Evolutionary conservation across 495 filamentous ascomycete genomes (phyloP), one percentile per base, ranked within the genome.

Genomic region (Penicillium ucsense): DNA sequence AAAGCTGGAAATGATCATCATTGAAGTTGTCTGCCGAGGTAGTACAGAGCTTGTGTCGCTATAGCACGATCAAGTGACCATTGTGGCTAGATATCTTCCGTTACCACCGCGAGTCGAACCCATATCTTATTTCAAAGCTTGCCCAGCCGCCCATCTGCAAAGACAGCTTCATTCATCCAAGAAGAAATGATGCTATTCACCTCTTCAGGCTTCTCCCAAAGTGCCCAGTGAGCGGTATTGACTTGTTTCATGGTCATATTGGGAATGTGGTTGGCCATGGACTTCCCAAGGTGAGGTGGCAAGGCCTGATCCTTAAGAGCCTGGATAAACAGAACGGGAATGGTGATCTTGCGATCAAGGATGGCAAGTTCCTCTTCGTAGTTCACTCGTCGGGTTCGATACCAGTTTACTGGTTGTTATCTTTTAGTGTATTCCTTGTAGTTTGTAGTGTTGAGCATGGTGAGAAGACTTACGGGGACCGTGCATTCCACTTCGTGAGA

Each of bases 281-380:
- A 75, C 8, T 66, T 71, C 3, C 80, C 70, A 71, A 95, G 71
- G 11, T 66, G 63, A 3, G 86, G 81, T 33, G 80, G 82, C 45
- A 95, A 64, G 33, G 82, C 83, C 4, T 34, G 57, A 52, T 95
- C 89, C 34, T 74, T 72, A n/a, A 70, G 73, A 0, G 85, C 89
- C 48, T 76, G 73, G 43, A 98, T 74, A 56, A 89, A 84, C 50
- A 96, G 72, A 7, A 80, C 70, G 8, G 91, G 91, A 40, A 81
- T 67, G 11, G 77, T 70, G 50, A 94, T 77, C 30, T 57, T 75
- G 43, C 50, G 51, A n/a, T 46, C 54, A 4, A 67, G 62, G 51
- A 74, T 75, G 58, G 62, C 66, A 37, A 75, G 57, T 54, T 96
- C 91, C 43, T 95, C 87, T 7, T 86, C 71, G 58, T 73, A 84